Evolutionary conservation across 2,329 filamentous ascomycete species (phyloP), one percentile per base, ranked within the genome.

Genomic region (Bertia moriformis): DNA sequence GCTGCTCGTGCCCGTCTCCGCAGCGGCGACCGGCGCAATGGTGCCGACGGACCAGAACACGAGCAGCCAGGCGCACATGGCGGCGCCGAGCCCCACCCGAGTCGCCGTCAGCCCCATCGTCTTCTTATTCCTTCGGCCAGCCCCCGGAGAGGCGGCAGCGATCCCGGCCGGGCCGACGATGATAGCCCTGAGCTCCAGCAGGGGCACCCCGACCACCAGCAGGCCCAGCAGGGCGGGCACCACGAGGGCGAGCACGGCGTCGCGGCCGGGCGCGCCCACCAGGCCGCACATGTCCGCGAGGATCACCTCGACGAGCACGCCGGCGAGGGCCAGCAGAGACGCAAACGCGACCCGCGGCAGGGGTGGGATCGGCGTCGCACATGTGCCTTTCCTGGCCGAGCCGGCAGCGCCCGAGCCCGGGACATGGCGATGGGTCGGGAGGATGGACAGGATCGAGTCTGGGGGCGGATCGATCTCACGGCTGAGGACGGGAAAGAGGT

Each of bases 211-310:
- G 13, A 84, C 63, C 19, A 93, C 70, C 18, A 91, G 69, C 44
- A 88, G 60, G 29, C 85, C 68, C 19, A 93, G 60, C 32, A 93
- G 62, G 15, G 74, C 71, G 4, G 78, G 74, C 18, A 93, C 71
- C 0, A 80, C 85, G 19, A 80, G 58, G 41, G 73, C 68, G 46
- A 93, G 64, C 17, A 80, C 83, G 19, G 81, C 53, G 17, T 70
- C 71, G 42, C 85, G 68, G 12, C 83, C 83, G 20, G 65, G 63
- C 4, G 76, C 68, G 45, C 79, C 71, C n/a, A 85, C 68, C 4
- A 81, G 67, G 50, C 85, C 83, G 18, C 83, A 77, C 33, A 93
- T 84, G 58, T 93, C 86, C 49, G 83, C 86, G 5, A 93, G 68
- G 36, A 93, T 83, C 46, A 93, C 61, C 57, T 88, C 79, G 2